Evolutionary conservation across 192 early-diverging fungal species (phyloP), one percentile per base, ranked within the genome.

Genomic region (Coemansia sp.): DNA sequence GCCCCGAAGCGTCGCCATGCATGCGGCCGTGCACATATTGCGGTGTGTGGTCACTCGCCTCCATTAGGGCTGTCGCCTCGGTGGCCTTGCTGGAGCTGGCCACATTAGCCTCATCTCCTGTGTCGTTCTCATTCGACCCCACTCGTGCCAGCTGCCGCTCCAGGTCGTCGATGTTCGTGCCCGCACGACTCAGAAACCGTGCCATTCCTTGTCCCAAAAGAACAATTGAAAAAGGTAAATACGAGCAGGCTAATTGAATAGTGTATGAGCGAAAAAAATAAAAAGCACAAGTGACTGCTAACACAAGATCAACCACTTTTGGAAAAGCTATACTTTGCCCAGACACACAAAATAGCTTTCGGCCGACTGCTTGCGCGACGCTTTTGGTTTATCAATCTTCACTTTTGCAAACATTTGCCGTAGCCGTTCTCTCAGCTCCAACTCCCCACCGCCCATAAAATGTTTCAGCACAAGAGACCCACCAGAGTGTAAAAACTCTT

Each of bases 331-430:
- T 41, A 17, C 12, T 60, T 73, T 82, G 55, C 76, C 73, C 3
- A 89, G 51, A 43, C 88, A 89, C 47, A 93, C 84, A 57, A 88
- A 82, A 53, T 87, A 93, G 39, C 81, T 81, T 63, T 93, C 92
- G 0, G 89, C 79, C 19, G 88, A 90, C 60, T 87, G 82, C 62
- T 79, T 84, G 4, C 88, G 67, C 24, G 86, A 88, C 1, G 90
- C 87, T 9, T 76, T 60, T 1, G 92, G 92, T 62, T 92, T 93
- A 45, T 87, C 88, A n/a, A 87, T 67, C 2, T 58, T 54, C 6
- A 92, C 86, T 12, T 60, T 77, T n/a, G 62, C 60, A 67, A 92
- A 93, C 12, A 72, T 57, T 0, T 48, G 59, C 27, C 76, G 58
- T 23, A 93, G 65, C 25, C 61, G 41, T 24, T 60, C 62, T 27